phyloP scores from a whole-genome alignment of 2,329 filamentous ascomycete genomes.

The Fusarium piperis region DNA sequence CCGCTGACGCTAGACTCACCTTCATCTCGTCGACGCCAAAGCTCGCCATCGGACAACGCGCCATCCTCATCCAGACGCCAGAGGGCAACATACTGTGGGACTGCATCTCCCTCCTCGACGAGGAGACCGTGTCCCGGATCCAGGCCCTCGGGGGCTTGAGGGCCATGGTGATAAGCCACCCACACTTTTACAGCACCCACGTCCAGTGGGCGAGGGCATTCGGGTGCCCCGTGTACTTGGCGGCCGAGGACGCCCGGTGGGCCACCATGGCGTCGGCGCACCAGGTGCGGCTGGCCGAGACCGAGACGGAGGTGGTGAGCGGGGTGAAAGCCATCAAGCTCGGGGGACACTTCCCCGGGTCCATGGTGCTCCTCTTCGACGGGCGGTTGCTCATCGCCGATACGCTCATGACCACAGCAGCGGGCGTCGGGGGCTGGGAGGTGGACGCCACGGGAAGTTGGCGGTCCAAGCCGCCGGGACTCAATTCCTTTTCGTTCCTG shows the following conservation, averaged over 20 bases:
- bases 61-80: slow-evolving; percentile 72
- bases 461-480: slow-evolving; percentile 51
- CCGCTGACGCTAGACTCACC: slow-evolving; percentile 55
- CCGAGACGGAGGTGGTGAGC: slow-evolving; percentile 52
- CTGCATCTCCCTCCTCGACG: slow-evolving; percentile 75
- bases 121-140: slow-evolving; percentile 68
- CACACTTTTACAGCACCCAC: slow-evolving; percentile 84
- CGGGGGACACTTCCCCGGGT: slow-evolving; percentile 84
- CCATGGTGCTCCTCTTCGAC: slow-evolving; percentile 71
- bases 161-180: slow-evolving; percentile 81
- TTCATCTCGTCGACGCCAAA: slow-evolving; percentile 63
- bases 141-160: slow-evolving; percentile 70
- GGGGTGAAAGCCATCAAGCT: slow-evolving; percentile 73
- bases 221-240: slow-evolving; percentile 74
- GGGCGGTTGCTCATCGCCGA: slow-evolving; percentile 77
- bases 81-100: slow-evolving; percentile 84
- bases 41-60: slow-evolving; percentile 79
- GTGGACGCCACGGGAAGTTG: slow-evolving; percentile 50
- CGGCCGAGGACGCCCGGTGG: slow-evolving; percentile 74
- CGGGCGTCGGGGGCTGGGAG: slow-evolving; percentile 58
- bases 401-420: slow-evolving; percentile 76
- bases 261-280: slow-evolving; percentile 57
- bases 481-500: slow-evolving; percentile 74
- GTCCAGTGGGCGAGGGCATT: slow-evolving; percentile 78
- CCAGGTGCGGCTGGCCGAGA: slow-evolving; percentile 58